Evolutionary conservation across 306 rosid species (phyloP).

Genomic region (Inga oerstediana): DNA sequence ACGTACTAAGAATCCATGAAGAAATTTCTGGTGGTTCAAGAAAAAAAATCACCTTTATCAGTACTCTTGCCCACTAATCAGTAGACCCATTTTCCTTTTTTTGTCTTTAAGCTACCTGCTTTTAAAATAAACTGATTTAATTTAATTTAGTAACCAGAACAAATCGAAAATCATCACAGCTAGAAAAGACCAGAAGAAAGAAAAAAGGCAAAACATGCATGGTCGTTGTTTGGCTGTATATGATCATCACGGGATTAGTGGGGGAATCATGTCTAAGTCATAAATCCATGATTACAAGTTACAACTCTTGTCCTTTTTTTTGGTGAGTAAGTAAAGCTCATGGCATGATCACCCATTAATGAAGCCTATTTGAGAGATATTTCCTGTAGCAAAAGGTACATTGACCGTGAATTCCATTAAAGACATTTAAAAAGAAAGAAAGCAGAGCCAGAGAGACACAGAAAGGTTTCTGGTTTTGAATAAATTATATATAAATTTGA

Average conservation of each 20-base stretch:
- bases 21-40: background rate
- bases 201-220: background rate
- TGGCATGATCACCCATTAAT: constrained; percentile 41
- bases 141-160: background rate
- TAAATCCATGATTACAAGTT: constrained; percentile 6
- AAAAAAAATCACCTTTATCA: background rate
- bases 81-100: background rate
- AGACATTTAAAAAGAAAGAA: background rate
- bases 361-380: constrained; percentile 35
- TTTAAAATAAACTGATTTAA: background rate
- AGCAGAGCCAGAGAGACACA: constrained; percentile 25
- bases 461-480: constrained; percentile 33
- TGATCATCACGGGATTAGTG: constrained; percentile 9
- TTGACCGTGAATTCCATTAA: constrained; percentile 63
- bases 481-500: constrained; percentile 24
- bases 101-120: background rate
- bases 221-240: constrained; percentile 14
- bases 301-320: background rate
- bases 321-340: constrained; percentile 11
- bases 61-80: background rate
- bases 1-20: background rate
- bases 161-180: constrained; percentile 1
- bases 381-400: constrained; percentile 32
- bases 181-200: background rate
- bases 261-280: constrained; percentile 27